Conservation (phyloP, 257 asterid species). For the Haberlea rhodopensis region DNA sequence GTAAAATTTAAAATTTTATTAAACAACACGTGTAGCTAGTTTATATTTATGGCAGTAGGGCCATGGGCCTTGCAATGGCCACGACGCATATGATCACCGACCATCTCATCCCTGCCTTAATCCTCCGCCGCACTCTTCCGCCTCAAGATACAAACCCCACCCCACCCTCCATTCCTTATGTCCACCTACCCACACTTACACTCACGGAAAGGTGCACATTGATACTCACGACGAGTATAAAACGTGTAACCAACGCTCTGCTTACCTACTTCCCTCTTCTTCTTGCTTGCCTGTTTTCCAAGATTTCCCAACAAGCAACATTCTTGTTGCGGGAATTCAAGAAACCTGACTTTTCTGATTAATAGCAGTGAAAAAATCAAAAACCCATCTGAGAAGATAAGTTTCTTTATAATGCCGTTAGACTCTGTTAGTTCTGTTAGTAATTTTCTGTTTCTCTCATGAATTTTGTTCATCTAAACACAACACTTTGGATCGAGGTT, state of each 20-base stretch:
- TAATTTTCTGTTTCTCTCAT: constrained; percentile 28
- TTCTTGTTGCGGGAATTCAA: constrained; percentile 4
- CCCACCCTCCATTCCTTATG: not conserved
- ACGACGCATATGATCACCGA: not conserved
- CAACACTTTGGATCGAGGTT: constrained; percentile 34
- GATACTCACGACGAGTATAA: constrained; percentile 20
- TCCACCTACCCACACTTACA: constrained; percentile 10
- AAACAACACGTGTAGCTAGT: too few relatives aligned
- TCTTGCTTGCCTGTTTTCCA: constrained; percentile 21
- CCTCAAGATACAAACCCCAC: not conserved
- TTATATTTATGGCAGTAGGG: too few relatives aligned
- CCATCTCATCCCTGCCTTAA: not conserved
- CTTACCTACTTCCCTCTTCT: constrained; percentile 37
- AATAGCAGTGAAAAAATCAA: not conserved
- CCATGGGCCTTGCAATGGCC: not conserved
- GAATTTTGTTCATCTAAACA: constrained; percentile 34
- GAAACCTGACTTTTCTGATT: not conserved
- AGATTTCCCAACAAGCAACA: not conserved
- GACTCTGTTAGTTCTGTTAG: not conserved
- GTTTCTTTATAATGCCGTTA: not conserved
- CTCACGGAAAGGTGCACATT: not conserved
- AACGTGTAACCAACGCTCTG: constrained; percentile 38
- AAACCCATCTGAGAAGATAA: not conserved
- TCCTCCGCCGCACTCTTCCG: not conserved
- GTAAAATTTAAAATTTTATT: too few relatives aligned